phyloP scores from a whole-genome alignment of 306 rosid genomes.

The Cicer judaicum region DNA sequence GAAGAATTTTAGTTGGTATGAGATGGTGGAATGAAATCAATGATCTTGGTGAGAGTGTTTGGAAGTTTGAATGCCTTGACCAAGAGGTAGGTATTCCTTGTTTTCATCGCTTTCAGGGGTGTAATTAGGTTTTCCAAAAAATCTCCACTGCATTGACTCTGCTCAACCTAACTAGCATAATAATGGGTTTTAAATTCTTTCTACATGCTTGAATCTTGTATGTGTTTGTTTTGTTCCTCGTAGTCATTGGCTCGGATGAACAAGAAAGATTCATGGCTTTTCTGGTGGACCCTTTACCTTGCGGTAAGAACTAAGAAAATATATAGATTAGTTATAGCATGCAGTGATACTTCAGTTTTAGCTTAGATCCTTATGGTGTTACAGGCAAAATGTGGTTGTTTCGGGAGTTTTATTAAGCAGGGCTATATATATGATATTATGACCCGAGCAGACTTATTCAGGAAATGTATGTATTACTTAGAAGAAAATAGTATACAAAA shows the following conservation, averaged over 20 bases:
- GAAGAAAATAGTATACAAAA: constrained; percentile 1
- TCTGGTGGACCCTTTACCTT: constrained; percentile 96
- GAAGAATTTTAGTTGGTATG: constrained; percentile 93
- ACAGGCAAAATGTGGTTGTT: constrained; percentile 3
- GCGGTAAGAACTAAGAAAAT: constrained; percentile 76
- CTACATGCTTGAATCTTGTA: constrained; percentile 28
- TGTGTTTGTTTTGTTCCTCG: constrained; percentile 19
- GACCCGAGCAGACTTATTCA: constrained; percentile 3
- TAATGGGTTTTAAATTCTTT: constrained; percentile 30
- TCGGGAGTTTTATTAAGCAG: not conserved
- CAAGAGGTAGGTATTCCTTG: constrained; percentile 71
- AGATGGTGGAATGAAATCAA: constrained; percentile 99
- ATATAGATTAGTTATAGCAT: constrained; percentile 26
- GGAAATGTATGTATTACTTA: constrained; percentile 29
- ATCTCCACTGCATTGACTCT: not conserved
- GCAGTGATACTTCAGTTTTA: not conserved
- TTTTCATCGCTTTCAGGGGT: not conserved
- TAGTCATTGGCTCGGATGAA: constrained; percentile 95
- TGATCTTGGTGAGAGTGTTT: constrained; percentile 96
- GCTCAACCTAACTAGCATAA: constrained; percentile 19
- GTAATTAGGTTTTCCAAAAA: constrained; percentile 33
- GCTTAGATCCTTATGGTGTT: not conserved
- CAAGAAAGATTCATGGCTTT: constrained; percentile 97
- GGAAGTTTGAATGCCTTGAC: constrained; percentile 98
- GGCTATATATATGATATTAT: not conserved